Evolutionary conservation across 441 rosid species (phyloP).

Genomic region (Erysimum cheiri): DNA sequence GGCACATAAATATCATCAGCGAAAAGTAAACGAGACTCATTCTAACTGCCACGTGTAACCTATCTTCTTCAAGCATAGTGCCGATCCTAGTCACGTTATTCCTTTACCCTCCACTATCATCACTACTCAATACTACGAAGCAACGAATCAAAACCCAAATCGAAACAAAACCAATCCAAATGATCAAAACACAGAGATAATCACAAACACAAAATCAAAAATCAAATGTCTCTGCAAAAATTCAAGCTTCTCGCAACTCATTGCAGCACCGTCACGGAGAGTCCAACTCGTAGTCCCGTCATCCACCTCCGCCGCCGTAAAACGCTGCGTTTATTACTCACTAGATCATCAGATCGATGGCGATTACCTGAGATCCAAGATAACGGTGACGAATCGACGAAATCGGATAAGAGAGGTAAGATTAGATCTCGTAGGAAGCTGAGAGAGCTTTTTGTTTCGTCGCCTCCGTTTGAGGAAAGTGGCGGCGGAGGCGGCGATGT

Average conservation of each 20-base stretch:
- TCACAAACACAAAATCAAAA: background rate
- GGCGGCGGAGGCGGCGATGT: constrained; percentile 33
- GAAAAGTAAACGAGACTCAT: constrained; percentile 16
- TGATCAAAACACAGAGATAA: background rate
- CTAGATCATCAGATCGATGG: constrained; percentile 56
- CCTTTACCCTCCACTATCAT: constrained; percentile 25
- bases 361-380: constrained; percentile 43
- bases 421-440: constrained; percentile 59
- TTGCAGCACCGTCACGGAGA: constrained; percentile 71
- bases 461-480: constrained; percentile 64
- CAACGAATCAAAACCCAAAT: constrained; percentile 29
- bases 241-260: constrained; percentile 75
- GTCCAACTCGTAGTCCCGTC: constrained; percentile 76
- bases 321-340: constrained; percentile 82
- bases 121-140: constrained; percentile 15
- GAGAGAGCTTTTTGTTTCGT: constrained; percentile 79
- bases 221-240: constrained; percentile 63
- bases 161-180: background rate
- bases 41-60: constrained; percentile 37
- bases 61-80: constrained; percentile 45
- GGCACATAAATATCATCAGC: background rate
- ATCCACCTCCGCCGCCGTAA: constrained; percentile 82
- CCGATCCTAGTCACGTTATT: constrained; percentile 35
- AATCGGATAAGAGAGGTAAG: constrained; percentile 45
- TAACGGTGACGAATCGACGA: constrained; percentile 40